Evolutionary conservation across 2,329 filamentous ascomycete genomes (phyloP), one percentile per base, ranked within the genome.

Genomic region (Dothistroma pini): DNA sequence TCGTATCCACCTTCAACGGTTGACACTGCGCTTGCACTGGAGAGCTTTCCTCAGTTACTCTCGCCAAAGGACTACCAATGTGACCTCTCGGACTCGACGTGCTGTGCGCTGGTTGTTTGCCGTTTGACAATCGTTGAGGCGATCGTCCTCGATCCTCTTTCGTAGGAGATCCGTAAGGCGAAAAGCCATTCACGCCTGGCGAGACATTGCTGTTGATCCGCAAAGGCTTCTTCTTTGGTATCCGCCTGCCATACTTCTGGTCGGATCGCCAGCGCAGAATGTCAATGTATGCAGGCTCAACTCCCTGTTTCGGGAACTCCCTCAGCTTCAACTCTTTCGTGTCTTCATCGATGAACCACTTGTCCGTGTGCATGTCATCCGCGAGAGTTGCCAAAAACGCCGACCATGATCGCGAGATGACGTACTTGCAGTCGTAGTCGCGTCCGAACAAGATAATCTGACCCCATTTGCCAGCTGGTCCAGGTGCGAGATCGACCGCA

Each of bases 371-470:
- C 70, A 99, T 80, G 72, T 99, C 95, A 72, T 99, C 95, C 32
- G 95, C 92, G 7, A 97, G 85, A 34, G 87, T 85, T 55, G 92
- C 92, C 21, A 99, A 78, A 73, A 99, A 93, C 10, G 89, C 84
- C 16, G 87, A 86, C 95, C 95, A 99, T 0, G 93, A 97, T 63
- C 90, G 87, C 32, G 95, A 90, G 59, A 99, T 84, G 7, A 99
- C 95, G 73, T 96, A 99, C 79, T 99, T 99, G 77, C 91, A 96
- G 74, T 99, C 95, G 77, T 96, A 99, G 78, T 99, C 95, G 63
- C 95, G 91, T 55, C 95, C 95, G 75, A 96, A 97, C 63, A 99
- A 84, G 71, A 99, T 96, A 67, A 99, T 86, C 75, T 99, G 95
- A 57, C 95, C 95, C 93, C 95, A 99, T 74, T 88, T 89, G 44